Base-by-base conservation (phyloP, 768 basidiomycete genomes). In the Psilocybe tampanensis region DNA sequence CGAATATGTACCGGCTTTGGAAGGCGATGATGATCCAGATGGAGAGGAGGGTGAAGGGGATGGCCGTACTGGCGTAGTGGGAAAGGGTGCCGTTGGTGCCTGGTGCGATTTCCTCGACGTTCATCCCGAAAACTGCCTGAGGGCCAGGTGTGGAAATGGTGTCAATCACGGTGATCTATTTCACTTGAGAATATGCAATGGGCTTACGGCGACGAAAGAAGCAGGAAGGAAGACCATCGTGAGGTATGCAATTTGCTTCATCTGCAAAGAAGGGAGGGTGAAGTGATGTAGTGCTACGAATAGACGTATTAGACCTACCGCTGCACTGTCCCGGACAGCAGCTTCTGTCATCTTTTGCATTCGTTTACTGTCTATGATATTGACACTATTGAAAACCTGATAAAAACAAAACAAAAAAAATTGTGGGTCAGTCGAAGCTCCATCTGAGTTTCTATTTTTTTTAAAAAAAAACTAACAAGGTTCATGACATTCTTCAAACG, bases 1-100 rank as follows among this genome's bases (percentile, higher is more conserved):
- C 68, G 43, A 77, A 75, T 17, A 77, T 65, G 45, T 74, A 68
- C 33, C 72, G 75, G 60, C 73, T 76, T 60, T 86, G 84, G 62
- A 83, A 78, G 7, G 84, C 78, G 33, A 86, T 69, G 29, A 84
- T 75, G 18, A 81, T 63, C 83, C 85, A 88, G n/a, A 78, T 59
- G 8, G 83, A 82, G 11, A 77, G 54, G 7, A 76, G 9, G 0
- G 85, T 88, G 41, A 88, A 66, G 0, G 75, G 64, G 8, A 85
- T 36, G 1, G 83, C 78, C 1, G 68, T 70, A 34, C 56, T 77
- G 22, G 77, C 53, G 56, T 83, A 87, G 57, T 76, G 75, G 2
- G 58, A 12, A 12, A 85, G 60, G 2, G 79, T 80, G 36, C 74
- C 80, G 0, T 58, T 8, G 0, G 78, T 74, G 17, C 64, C 48